A percentile compares a stretch with the other conserved stretches of the same genome.
These are phyloP conservation scores for Blastomyces parvus DNA, from an alignment of 2,329 filamentous ascomycete genomes.

Conservation along the genomic window DNA sequence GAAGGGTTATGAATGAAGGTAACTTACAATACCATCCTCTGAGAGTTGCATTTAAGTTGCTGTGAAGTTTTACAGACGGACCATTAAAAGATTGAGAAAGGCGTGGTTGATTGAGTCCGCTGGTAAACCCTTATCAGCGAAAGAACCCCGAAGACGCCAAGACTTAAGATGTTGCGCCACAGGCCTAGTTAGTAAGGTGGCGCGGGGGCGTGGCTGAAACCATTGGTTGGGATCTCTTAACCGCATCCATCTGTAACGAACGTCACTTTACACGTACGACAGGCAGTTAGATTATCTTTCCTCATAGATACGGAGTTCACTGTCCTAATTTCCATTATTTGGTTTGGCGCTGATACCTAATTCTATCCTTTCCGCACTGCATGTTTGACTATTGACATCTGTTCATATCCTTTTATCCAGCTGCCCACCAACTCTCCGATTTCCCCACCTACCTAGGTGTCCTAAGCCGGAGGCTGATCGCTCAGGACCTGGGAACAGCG, in stretches of 20 bases:
- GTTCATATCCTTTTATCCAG: neutral
- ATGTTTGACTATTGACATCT: neutral
- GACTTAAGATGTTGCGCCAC: neutral
- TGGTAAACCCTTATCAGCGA: no score
- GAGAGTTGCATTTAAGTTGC: neutral
- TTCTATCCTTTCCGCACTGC: neutral
- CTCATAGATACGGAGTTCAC: neutral
- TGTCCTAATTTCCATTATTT: neutral
- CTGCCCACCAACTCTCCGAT: neutral
- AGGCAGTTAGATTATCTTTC: neutral
- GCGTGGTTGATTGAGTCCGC: no score
- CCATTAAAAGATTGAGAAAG: no score
- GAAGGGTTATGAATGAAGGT: neutral
- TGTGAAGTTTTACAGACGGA: neutral
- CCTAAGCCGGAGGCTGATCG: neutral
- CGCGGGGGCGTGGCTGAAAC: neutral
- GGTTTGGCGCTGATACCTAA: neutral
- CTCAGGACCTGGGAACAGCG: neutral
- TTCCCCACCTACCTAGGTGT: neutral
- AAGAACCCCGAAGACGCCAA: neutral
- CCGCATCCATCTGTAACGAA: neutral
- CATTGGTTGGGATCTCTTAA: neutral
- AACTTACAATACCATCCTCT: conserved; percentile 10
- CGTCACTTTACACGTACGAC: neutral
- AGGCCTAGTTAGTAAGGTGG: neutral